phyloP scores from a whole-genome alignment of 352 stramenopile species.

The Phytophthora ohioensis region DNA sequence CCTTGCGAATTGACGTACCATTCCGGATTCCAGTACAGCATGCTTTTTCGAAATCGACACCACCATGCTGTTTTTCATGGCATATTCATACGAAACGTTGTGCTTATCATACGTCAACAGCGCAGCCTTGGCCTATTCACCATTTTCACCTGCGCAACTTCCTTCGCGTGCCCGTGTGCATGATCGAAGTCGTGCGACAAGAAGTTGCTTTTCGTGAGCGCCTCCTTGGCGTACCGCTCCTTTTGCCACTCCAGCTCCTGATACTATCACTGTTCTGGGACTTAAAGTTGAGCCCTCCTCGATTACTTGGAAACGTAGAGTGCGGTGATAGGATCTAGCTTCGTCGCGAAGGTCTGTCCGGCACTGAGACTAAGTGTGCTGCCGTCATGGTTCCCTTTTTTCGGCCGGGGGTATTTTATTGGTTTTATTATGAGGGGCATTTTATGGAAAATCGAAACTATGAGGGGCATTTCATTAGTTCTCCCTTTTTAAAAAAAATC shows the following conservation, averaged over 20 bases:
- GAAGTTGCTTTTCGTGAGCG: conserved; percentile 57
- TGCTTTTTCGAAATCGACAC: conserved; percentile 39
- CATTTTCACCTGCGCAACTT: conserved; percentile 55
- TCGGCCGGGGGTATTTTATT: too few species aligned
- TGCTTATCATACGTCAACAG: conserved; percentile 62
- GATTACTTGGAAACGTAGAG: too few species aligned
- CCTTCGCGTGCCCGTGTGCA: conserved; percentile 61
- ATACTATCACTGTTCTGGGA: too few species aligned
- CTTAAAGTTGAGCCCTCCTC: too few species aligned
- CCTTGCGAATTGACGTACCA: conserved; percentile 6
- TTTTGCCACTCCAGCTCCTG: conserved; percentile 60
- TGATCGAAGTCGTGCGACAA: conserved; percentile 59
- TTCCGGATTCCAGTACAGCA: conserved; percentile 17
- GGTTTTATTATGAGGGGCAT: too few species aligned
- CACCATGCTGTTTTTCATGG: conserved; percentile 70
- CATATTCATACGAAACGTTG: conserved; percentile 58
- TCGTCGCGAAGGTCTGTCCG: too few species aligned
- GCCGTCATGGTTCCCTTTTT: too few species aligned
- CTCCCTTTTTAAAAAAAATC: too few species aligned
- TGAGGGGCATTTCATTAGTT: too few species aligned
- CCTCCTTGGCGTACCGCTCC: conserved; percentile 43
- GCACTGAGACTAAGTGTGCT: too few species aligned
- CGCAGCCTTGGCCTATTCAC: conserved; percentile 61
- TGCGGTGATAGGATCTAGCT: too few species aligned
- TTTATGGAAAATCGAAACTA: too few species aligned